Evolutionary conservation across 2,329 filamentous ascomycete genomes (phyloP).

Genomic region (Metarhizium sp.): DNA sequence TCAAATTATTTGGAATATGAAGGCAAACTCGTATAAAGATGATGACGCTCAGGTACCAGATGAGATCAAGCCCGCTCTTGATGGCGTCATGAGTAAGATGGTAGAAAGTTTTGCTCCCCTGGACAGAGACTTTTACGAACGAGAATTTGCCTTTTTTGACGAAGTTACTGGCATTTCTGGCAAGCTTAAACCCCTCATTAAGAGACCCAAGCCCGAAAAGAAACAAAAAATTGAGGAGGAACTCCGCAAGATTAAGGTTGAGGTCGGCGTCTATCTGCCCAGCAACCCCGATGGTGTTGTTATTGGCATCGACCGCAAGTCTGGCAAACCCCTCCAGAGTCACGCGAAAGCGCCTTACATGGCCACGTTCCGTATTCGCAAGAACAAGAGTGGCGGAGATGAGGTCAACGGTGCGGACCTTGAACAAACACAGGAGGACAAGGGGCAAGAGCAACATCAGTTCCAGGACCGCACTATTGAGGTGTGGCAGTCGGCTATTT

Average conservation of each 20-base stretch:
- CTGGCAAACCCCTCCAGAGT: constrained; percentile 91
- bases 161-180: constrained; percentile 94
- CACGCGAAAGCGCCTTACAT: constrained; percentile 98
- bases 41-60: constrained; percentile 87
- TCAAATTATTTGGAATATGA: constrained; percentile 99
- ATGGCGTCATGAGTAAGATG: constrained; percentile 79
- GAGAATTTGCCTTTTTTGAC: constrained; percentile 96
- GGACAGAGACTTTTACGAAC: constrained; percentile 82
- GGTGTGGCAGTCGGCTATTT: constrained; percentile 98
- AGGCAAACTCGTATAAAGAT: constrained; percentile 96
- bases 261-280: constrained; percentile 93
- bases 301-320: constrained; percentile 95
- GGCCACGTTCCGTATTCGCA: constrained; percentile 96
- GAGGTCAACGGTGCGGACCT: constrained; percentile 18
- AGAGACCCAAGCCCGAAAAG: constrained; percentile 88
- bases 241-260: constrained; percentile 90
- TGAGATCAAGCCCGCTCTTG: constrained; percentile 83
- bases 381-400: constrained; percentile 42
- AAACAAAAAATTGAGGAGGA: constrained; percentile 99
- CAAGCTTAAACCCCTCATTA: constrained; percentile 89
- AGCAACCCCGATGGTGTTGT: constrained; percentile 96
- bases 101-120: constrained; percentile 69
- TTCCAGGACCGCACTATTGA: constrained; percentile 58
- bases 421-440: constrained; percentile 29
- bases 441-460: constrained; percentile 29